A percentile compares a stretch with the other conserved stretches of the same genome.
These are phyloP conservation scores for Berberis vulgaris DNA, from an alignment of 164 flowering plant species.

Conservation along the genomic window DNA sequence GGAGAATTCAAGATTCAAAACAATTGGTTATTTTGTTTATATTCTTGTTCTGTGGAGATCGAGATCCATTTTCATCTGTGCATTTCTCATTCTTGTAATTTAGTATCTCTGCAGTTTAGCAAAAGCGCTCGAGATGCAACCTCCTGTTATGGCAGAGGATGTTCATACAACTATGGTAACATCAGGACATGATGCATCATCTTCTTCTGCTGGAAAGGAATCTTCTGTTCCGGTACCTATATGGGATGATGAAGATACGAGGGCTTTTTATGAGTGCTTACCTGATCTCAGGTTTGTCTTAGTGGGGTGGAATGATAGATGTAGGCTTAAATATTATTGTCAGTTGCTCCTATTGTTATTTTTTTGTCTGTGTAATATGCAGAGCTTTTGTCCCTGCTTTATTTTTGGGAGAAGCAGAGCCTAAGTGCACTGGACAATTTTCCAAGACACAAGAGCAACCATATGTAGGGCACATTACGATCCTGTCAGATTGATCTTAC, in stretches of 20 bases:
- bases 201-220: conserved; percentile 71
- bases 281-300: conserved; percentile 86
- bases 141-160: conserved; percentile 98
- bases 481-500: neutral
- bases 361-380: conserved; percentile 11
- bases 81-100: neutral
- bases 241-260: conserved; percentile 98
- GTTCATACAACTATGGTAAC: conserved; percentile 86
- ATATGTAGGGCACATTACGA: conserved; percentile 36
- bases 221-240: conserved; percentile 61
- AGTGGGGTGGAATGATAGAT: neutral
- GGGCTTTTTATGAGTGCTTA: conserved; percentile 88
- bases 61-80: neutral
- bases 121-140: conserved; percentile 96
- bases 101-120: conserved; percentile 50
- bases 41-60: neutral
- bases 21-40: neutral
- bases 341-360: neutral
- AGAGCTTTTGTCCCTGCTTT: conserved; percentile 99
- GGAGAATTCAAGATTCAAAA: no score
- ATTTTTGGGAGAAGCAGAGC: conserved; percentile 80
- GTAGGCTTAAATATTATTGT: no score
- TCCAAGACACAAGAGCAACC: conserved; percentile 58
- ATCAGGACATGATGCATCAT: conserved; percentile 69
- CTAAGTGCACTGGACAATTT: conserved; percentile 62